Percentiles rank a stretch among this genome's conserved stretches.
Conservation (phyloP, 2,329 filamentous ascomycete species). For the Ophiosphaerella narmari region DNA sequence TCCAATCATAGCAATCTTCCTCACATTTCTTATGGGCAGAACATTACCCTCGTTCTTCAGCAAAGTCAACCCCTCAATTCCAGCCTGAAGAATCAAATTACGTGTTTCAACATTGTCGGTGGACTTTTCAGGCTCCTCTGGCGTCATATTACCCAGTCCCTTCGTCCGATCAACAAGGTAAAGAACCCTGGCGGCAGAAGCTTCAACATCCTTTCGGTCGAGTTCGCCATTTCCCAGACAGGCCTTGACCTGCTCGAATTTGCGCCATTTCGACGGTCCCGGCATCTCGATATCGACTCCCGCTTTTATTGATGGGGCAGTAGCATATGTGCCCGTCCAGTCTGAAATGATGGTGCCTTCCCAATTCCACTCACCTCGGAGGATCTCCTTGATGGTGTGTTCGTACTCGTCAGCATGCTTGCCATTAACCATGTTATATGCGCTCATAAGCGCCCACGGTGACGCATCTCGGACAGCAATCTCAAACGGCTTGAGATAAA, state of each 20-base stretch:
- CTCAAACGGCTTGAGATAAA: constrained; percentile 77
- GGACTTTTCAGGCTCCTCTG: constrained; percentile 61
- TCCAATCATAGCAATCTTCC: constrained; percentile 68
- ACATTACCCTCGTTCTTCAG: constrained; percentile 65
- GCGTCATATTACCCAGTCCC: constrained; percentile 59
- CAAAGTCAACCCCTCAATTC: constrained; percentile 65
- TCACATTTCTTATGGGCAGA: constrained; percentile 62
- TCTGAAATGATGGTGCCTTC: constrained; percentile 51
- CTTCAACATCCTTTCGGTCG: constrained; percentile 54
- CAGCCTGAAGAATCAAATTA: constrained; percentile 63
- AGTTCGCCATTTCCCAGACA: constrained; percentile 43
- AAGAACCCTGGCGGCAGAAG: constrained; percentile 59
- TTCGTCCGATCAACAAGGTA: constrained; percentile 68
- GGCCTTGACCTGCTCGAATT: constrained; percentile 41
- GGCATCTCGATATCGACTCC: constrained; percentile 50
- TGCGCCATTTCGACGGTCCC: constrained; percentile 47
- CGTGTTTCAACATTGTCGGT: constrained; percentile 61
- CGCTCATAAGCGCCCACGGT: constrained; percentile 71
- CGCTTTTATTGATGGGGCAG: constrained; percentile 45
- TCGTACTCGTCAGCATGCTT: constrained; percentile 49
- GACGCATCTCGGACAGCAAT: constrained; percentile 70
- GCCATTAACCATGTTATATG: constrained; percentile 71
- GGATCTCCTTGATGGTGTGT: constrained; percentile 49
- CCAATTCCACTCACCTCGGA: constrained; percentile 49
- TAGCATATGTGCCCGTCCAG: constrained; percentile 49